phyloP scores from a whole-genome alignment of 768 basidiomycete species.

The Peribolospora baueri region DNA sequence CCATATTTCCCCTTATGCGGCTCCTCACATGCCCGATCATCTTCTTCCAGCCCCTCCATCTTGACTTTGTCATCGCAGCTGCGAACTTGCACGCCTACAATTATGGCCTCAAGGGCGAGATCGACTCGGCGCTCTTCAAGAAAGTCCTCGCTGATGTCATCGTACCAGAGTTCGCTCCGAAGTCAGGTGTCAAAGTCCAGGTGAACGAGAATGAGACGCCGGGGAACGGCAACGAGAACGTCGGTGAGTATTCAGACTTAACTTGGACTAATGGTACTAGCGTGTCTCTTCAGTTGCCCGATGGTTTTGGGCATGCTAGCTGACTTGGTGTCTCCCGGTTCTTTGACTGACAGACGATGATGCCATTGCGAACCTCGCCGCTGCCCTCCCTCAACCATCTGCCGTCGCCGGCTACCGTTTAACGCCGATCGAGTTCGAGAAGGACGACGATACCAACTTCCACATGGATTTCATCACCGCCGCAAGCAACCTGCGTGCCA shows the following conservation, averaged over 20 bases:
- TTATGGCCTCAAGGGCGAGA: constrained; percentile 81
- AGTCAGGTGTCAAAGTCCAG: constrained; percentile 74
- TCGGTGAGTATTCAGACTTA: constrained; percentile 17
- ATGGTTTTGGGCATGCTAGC: background rate
- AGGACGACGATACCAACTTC: constrained; percentile 91
- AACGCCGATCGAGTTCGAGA: constrained; percentile 89
- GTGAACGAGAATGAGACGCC: constrained; percentile 76
- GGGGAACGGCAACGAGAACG: constrained; percentile 22
- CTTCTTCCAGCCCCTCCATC: constrained; percentile 44
- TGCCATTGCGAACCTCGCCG: constrained; percentile 29
- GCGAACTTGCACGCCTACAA: constrained; percentile 96
- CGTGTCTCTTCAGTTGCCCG: background rate
- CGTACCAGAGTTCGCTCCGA: constrained; percentile 82
- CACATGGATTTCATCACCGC: constrained; percentile 99
- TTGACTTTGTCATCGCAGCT: constrained; percentile 69
- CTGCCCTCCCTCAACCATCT: constrained; percentile 62
- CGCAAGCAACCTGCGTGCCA: constrained; percentile 75
- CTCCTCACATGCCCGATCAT: background rate
- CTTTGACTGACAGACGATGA: constrained; percentile 28
- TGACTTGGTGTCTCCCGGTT: constrained; percentile 3
- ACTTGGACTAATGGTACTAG: background rate
- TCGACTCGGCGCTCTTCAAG: constrained; percentile 51
- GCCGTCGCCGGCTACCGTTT: constrained; percentile 89
- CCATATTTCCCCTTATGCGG: background rate
- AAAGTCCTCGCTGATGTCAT: constrained; percentile 59